phyloP scores from a whole-genome alignment of 2,329 filamentous ascomycete species.

The Tolypocladium nubicola region DNA sequence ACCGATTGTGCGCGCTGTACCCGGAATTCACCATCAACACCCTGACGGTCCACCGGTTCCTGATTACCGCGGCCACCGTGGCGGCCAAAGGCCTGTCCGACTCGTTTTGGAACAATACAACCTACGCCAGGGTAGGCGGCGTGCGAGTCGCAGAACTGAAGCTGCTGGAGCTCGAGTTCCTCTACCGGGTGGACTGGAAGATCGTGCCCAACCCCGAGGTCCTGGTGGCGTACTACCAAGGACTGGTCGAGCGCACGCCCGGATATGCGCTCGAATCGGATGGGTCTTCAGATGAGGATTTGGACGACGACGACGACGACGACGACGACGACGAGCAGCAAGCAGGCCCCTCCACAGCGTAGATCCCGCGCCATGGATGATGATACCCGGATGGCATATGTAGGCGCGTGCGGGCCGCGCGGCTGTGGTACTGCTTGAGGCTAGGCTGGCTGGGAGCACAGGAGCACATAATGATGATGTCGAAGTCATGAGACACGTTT shows the following conservation, averaged over 20 bases:
- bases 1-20: conserved; percentile 84
- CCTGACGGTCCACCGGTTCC: conserved; percentile 89
- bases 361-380: not conserved
- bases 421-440: not conserved
- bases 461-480: not conserved
- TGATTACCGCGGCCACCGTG: conserved; percentile 92
- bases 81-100: conserved; percentile 94
- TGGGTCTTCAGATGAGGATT: conserved; percentile 16
- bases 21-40: conserved; percentile 94
- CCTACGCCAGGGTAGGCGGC: conserved; percentile 87
- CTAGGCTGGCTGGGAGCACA: not conserved
- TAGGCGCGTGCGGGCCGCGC: not conserved
- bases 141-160: conserved; percentile 85
- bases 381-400: conserved; percentile 4
- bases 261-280: conserved; percentile 41
- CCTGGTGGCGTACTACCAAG: conserved; percentile 84
- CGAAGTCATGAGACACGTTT: not conserved
- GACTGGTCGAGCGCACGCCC: conserved; percentile 60
- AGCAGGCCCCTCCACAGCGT: not conserved
- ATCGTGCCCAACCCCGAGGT: conserved; percentile 95
- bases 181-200: conserved; percentile 88
- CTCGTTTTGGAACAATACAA: conserved; percentile 96
- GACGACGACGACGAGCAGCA: conserved; percentile 21
- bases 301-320: conserved; percentile 22
- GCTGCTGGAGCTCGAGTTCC: conserved; percentile 82